A percentile compares a stretch with the other conserved stretches of the same genome.
Evolutionary conservation across 495 filamentous ascomycete species (phyloP).

Genomic region (Sabuloglossum arenarium): DNA sequence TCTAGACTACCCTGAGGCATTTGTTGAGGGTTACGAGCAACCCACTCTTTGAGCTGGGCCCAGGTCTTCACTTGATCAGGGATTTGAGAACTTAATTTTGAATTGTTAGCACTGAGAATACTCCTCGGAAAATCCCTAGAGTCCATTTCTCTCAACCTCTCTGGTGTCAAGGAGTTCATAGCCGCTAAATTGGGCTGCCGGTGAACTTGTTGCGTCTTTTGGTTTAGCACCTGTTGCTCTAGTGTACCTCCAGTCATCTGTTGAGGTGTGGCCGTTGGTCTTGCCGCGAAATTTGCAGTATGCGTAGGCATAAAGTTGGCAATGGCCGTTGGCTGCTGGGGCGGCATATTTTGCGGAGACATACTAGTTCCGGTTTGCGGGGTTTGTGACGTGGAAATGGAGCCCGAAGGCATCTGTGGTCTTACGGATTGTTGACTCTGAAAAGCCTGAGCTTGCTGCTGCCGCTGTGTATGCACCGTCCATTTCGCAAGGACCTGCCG

Average conservation of each 20-base stretch:
- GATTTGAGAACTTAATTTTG: constrained; percentile 19
- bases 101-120: not conserved
- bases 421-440: constrained; percentile 1
- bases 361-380: not conserved
- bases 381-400: not conserved
- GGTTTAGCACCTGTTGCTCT: not conserved
- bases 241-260: not conserved
- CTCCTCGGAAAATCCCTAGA: constrained; percentile 2
- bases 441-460: constrained; percentile 9
- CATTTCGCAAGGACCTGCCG: not conserved
- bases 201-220: not conserved
- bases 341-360: not conserved
- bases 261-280: not conserved
- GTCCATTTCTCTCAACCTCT: constrained; percentile 5
- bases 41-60: constrained; percentile 48
- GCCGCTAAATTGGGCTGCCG: not conserved
- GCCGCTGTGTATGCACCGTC: not conserved
- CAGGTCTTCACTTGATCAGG: constrained; percentile 48
- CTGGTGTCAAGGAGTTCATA: not conserved
- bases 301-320: not conserved
- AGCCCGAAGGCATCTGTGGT: not conserved
- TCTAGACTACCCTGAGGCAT: constrained; percentile 20
- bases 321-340: not conserved
- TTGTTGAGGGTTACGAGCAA: constrained; percentile 25
- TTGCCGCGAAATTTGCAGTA: not conserved